Evolutionary conservation across 768 basidiomycete species (phyloP), one percentile per base, ranked within the genome.

Genomic region (Lactarius tabidus): DNA sequence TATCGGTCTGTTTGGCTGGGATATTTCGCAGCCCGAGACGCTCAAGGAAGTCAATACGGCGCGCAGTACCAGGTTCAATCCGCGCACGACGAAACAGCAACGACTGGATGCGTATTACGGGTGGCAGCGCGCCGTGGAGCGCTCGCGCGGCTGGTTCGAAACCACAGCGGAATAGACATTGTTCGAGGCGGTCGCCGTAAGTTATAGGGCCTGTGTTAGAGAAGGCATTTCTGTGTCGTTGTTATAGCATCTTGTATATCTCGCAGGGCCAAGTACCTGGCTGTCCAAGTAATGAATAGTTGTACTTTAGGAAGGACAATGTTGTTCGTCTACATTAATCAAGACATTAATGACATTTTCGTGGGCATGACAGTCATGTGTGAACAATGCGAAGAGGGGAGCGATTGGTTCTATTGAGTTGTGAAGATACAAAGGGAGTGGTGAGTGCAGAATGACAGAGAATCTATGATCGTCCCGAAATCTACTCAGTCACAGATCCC

Each of bases 401-500:
- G 38, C 17, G 39, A 41, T 41, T 41, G 39, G 6, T 41, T 41
- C 39, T 18, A 41, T 41, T 41, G 23, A 59, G 23, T 52, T 29
- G 57, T 23, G 63, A 43, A 23, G 58, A n/a, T n/a, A n/a, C n/a
- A n/a, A n/a, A n/a, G n/a, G n/a, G n/a, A 33, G 33, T 8, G 33
- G 33, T 33, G 33, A 8, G 33, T 33, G 8, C 33, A 33, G n/a
- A n/a, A n/a, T n/a, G n/a, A n/a, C n/a, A n/a, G n/a, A n/a, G n/a
- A n/a, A n/a, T n/a, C n/a, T n/a, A n/a, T n/a, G n/a, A n/a, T n/a
- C n/a, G n/a, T n/a, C n/a, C n/a, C n/a, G n/a, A 20, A 52, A 31
- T 45, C 60, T 48, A 94, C 80, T 95, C 93, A 95, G 80, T 95
- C 93, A 74, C 95, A 98, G 53, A 89, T 86, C 20, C 93, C 94